phyloP scores from a whole-genome alignment of 1,284 basidiomycete genomes.

The Polyporus tsugae region DNA sequence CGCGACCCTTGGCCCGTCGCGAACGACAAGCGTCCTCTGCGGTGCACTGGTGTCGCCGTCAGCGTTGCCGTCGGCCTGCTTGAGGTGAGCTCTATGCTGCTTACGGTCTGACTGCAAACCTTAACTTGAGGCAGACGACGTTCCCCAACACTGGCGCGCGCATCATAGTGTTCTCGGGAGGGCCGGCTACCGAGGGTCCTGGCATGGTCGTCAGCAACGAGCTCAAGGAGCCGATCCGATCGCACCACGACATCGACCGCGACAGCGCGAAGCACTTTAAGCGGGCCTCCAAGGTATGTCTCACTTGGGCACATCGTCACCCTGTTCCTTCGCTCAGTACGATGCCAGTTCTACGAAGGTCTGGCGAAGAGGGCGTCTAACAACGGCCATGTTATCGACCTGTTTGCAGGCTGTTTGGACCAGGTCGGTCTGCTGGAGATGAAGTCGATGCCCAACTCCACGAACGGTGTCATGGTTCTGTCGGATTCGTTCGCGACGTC shows the following conservation, averaged over 20 bases:
- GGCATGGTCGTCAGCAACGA: conserved; percentile 97
- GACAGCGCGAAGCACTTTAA: conserved; percentile 99
- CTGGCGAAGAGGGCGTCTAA: conserved; percentile 94
- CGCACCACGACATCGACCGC: conserved; percentile 98
- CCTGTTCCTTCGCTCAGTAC: conserved; percentile 21
- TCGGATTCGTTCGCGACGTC: conserved; percentile 98
- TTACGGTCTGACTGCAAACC: too few species aligned
- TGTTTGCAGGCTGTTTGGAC: conserved; percentile 98
- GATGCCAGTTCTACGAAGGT: conserved; percentile 88
- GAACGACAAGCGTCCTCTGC: conserved; percentile 93
- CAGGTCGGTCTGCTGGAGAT: conserved; percentile 98
- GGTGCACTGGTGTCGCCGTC: conserved; percentile 95
- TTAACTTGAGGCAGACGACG: conserved; percentile 63
- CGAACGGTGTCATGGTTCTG: conserved; percentile 96
- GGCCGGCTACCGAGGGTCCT: conserved; percentile 96
- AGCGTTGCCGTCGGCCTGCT: conserved; percentile 96
- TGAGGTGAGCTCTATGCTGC: conserved; percentile 66
- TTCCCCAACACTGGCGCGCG: conserved; percentile 97
- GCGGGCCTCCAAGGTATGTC: conserved; percentile 88
- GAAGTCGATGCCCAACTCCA: conserved; percentile 95
- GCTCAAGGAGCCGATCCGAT: conserved; percentile 96
- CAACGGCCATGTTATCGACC: conserved; percentile 95
- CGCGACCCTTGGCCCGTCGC: conserved; percentile 99
- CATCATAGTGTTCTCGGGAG: conserved; percentile 97
- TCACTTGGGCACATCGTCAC: conserved; percentile 2